phyloP scores from a whole-genome alignment of 208 protist species.

The Trichomonas gallinae region DNA sequence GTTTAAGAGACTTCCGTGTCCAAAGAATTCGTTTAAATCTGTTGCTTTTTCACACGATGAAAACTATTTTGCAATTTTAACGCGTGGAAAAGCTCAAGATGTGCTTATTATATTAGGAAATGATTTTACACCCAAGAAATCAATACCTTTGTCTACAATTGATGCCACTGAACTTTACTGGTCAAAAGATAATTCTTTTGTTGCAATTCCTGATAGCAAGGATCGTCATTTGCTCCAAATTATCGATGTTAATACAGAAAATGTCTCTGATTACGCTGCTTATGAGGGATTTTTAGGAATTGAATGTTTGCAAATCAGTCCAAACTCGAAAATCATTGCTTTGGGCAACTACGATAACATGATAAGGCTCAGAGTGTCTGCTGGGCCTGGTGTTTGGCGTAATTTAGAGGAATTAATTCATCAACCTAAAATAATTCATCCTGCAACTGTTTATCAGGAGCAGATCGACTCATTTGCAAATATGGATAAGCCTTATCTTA shows the following conservation, averaged over 20 bases:
- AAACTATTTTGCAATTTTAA: not conserved
- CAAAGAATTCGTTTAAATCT: not conserved
- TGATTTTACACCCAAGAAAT: not conserved
- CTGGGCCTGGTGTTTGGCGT: not conserved
- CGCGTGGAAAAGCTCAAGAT: not conserved
- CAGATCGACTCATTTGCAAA: not conserved
- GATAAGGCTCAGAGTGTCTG: not conserved
- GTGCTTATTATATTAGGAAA: not conserved
- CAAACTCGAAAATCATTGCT: not conserved
- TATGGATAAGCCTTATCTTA: not conserved
- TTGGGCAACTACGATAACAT: not conserved
- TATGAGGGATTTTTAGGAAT: slow-evolving; percentile 7
- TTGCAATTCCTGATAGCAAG: not conserved
- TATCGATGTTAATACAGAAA: not conserved
- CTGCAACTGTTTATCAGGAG: not conserved
- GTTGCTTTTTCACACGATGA: not conserved
- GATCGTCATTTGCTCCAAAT: not conserved
- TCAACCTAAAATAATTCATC: not conserved
- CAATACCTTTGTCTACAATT: not conserved
- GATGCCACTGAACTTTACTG: not conserved
- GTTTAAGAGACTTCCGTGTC: not conserved
- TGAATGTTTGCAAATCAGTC: not conserved
- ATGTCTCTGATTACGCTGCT: not conserved
- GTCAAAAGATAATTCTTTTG: not conserved
- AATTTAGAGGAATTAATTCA: not conserved